Percentiles rank a stretch among this genome's conserved stretches.
These are phyloP conservation scores for Globisporangium polare DNA, from an alignment of 352 stramenopile species.

Conservation along the genomic window DNA sequence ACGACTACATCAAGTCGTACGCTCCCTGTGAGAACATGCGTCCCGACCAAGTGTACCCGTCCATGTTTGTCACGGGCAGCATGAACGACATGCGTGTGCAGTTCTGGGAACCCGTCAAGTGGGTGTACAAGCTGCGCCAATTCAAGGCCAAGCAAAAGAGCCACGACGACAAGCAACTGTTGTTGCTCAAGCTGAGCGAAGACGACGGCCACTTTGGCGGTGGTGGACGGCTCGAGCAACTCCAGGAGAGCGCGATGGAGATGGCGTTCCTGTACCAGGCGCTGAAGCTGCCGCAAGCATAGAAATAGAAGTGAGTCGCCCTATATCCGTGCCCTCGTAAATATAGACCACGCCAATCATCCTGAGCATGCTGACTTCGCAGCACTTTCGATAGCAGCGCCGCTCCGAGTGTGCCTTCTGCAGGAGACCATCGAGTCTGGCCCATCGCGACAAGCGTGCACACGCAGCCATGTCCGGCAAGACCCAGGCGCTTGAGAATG, in stretches of 20 bases:
- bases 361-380: neutral
- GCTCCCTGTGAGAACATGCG: conserved; percentile 73
- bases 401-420: neutral
- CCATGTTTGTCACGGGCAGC: conserved; percentile 82
- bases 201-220: conserved; percentile 82
- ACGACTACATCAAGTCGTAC: conserved; percentile 80
- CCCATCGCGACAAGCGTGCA: neutral
- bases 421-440: neutral
- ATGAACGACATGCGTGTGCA: conserved; percentile 82
- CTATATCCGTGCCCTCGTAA: conserved; percentile 2
- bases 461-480: conserved; percentile 31
- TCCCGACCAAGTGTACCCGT: conserved; percentile 39
- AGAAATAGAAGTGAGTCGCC: conserved; percentile 4
- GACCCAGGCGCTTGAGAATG: conserved; percentile 44
- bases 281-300: conserved; percentile 41
- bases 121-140: conserved; percentile 68
- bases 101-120: conserved; percentile 87
- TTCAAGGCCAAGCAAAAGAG: conserved; percentile 24
- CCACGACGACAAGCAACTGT: conserved; percentile 23
- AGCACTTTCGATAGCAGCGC: neutral
- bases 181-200: conserved; percentile 74
- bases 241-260: conserved; percentile 77
- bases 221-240: conserved; percentile 67
- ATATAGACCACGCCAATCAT: conserved; percentile 3
- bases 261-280: conserved; percentile 82